phyloP scores from a whole-genome alignment of 768 basidiomycete genomes.

The Boletus tomentosulus region DNA sequence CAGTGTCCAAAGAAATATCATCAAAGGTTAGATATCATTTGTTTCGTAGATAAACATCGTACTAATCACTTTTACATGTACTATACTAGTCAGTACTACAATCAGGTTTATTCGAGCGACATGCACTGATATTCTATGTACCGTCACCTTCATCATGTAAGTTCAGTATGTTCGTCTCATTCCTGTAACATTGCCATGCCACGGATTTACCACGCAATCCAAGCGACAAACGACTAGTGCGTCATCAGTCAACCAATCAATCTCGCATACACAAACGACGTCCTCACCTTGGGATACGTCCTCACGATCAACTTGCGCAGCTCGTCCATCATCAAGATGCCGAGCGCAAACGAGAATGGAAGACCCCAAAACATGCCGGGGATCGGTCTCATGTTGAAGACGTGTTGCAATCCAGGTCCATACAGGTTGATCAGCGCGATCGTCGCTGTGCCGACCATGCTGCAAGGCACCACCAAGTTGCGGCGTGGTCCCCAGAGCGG shows the following conservation, averaged over 20 bases:
- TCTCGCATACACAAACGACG: too few relatives aligned
- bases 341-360: conserved; percentile 39
- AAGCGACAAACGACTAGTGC: conserved; percentile 21
- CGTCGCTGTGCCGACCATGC: conserved; percentile 31
- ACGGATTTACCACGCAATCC: conserved; percentile 19
- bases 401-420: conserved; percentile 26
- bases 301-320: conserved; percentile 42
- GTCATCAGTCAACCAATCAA: neutral
- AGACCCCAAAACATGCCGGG: conserved; percentile 44
- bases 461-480: conserved; percentile 29
- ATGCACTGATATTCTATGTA: neutral
- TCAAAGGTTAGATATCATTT: neutral
- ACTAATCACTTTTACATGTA: too few relatives aligned
- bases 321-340: conserved; percentile 43
- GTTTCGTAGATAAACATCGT: neutral
- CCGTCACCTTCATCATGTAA: neutral
- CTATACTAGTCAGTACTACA: neutral
- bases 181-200: neutral
- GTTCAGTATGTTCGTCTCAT: neutral
- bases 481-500: conserved; percentile 38
- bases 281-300: conserved; percentile 39
- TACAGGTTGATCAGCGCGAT: conserved; percentile 36
- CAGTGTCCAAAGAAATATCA: too few relatives aligned
- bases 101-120: neutral
- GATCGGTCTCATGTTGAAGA: conserved; percentile 38